Percentiles rank a stretch among this genome's conserved stretches.
Conservation (phyloP, 2,329 filamentous ascomycete species). For the Cryphonectria parasitica region DNA sequence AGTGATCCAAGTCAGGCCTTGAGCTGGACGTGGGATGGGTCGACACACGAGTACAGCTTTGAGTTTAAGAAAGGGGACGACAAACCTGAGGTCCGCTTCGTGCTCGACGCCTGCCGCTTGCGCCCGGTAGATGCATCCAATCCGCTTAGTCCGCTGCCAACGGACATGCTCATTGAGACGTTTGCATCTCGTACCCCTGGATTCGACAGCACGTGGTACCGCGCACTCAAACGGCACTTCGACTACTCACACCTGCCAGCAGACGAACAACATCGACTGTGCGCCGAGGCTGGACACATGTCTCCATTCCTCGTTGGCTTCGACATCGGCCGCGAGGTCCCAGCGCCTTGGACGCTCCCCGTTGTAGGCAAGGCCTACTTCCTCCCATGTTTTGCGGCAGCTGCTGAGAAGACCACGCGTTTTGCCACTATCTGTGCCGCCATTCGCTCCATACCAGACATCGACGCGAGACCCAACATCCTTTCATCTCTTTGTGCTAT, state of each 20-base stretch:
- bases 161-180: neutral
- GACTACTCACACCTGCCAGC: conserved; percentile 10
- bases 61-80: conserved; percentile 16
- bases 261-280: conserved; percentile 5
- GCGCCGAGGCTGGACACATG: neutral
- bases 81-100: conserved; percentile 19
- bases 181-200: neutral
- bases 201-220: conserved; percentile 4
- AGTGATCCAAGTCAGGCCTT: neutral
- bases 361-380: conserved; percentile 21
- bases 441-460: conserved; percentile 15
- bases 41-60: conserved; percentile 18
- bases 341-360: conserved; percentile 11
- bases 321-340: conserved; percentile 16
- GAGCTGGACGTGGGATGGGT: conserved; percentile 16
- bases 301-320: conserved; percentile 14
- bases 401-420: conserved; percentile 6
- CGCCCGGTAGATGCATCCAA: conserved; percentile 12
- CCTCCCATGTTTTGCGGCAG: conserved; percentile 16
- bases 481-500: conserved; percentile 10
- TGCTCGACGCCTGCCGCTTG: conserved; percentile 13
- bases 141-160: neutral
- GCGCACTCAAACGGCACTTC: conserved; percentile 8
- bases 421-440: conserved; percentile 13
- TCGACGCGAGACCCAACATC: conserved; percentile 17